Conservation (phyloP, 768 basidiomycete species). For the Sporobolomyces pararoseus region DNA sequence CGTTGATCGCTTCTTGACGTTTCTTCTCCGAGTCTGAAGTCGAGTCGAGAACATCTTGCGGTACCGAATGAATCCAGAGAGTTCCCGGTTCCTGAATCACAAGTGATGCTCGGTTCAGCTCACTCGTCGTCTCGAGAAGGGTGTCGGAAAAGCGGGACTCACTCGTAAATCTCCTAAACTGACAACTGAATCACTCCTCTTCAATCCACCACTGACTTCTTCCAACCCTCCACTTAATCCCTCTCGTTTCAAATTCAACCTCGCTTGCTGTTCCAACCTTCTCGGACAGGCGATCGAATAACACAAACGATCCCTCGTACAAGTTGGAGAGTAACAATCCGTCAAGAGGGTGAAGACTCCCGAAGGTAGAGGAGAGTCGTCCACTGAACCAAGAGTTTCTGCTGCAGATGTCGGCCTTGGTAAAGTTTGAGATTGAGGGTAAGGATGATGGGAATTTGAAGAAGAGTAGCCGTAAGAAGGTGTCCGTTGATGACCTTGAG, state of each 20-base stretch:
- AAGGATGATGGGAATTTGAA: conserved; percentile 10
- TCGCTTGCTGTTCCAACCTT: conserved; percentile 75
- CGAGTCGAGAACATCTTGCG: conserved; percentile 85
- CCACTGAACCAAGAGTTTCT: conserved; percentile 38
- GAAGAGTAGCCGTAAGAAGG: conserved; percentile 24
- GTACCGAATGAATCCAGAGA: conserved; percentile 93
- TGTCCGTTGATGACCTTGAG: neutral
- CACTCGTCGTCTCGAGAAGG: neutral
- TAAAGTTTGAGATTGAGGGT: conserved; percentile 14
- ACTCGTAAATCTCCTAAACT: conserved; percentile 76
- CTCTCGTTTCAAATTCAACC: conserved; percentile 57
- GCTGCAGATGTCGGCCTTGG: conserved; percentile 32
- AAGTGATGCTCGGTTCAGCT: conserved; percentile 4
- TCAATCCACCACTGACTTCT: conserved; percentile 81
- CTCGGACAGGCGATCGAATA: conserved; percentile 96
- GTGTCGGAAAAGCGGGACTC: conserved; percentile 29
- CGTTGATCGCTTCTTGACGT: conserved; percentile 96
- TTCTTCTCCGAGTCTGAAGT: conserved; percentile 91
- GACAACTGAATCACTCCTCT: conserved; percentile 68
- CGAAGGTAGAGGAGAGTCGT: conserved; percentile 60
- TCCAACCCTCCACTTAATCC: conserved; percentile 77
- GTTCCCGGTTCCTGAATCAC: conserved; percentile 66
- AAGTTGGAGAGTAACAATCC: conserved; percentile 97
- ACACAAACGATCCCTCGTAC: conserved; percentile 87
- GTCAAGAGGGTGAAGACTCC: conserved; percentile 95